phyloP scores from a whole-genome alignment of 306 rosid genomes.

The Sechiopsis laciniata region DNA sequence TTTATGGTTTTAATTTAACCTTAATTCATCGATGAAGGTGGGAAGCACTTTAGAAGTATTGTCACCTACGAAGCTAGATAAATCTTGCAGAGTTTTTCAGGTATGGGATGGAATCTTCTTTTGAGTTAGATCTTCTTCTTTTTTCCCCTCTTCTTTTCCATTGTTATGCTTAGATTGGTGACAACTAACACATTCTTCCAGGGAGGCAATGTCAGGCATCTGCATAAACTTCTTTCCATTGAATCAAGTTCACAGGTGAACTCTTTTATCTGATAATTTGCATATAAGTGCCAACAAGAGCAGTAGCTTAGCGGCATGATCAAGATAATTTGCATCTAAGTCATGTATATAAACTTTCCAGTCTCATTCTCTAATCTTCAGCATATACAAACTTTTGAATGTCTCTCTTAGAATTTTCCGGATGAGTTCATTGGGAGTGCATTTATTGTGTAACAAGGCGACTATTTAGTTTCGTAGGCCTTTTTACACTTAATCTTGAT shows the following conservation, averaged over 20 bases:
- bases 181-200: constrained; percentile 28
- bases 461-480: neutral
- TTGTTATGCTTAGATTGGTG: too few species aligned
- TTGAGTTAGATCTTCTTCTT: neutral
- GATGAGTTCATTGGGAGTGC: neutral
- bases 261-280: constrained; percentile 1
- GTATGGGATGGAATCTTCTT: constrained; percentile 30
- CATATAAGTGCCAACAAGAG: neutral
- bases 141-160: neutral
- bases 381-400: neutral
- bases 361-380: neutral
- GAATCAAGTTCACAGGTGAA: constrained; percentile 91
- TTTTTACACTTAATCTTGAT: constrained; percentile 15
- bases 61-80: constrained; percentile 32
- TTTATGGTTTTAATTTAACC: constrained; percentile 9
- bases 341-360: neutral
- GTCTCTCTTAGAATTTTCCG: too few species aligned
- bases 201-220: constrained; percentile 96
- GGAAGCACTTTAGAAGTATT: constrained; percentile 47
- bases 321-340: neutral
- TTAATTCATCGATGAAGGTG: constrained; percentile 44
- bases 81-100: constrained; percentile 72
- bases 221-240: constrained; percentile 79
- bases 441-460: neutral
- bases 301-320: too few species aligned